These are phyloP conservation scores for Tuctoria greenei DNA, from an alignment of 176 grass and related monocot genomes.

Conservation along the genomic window DNA sequence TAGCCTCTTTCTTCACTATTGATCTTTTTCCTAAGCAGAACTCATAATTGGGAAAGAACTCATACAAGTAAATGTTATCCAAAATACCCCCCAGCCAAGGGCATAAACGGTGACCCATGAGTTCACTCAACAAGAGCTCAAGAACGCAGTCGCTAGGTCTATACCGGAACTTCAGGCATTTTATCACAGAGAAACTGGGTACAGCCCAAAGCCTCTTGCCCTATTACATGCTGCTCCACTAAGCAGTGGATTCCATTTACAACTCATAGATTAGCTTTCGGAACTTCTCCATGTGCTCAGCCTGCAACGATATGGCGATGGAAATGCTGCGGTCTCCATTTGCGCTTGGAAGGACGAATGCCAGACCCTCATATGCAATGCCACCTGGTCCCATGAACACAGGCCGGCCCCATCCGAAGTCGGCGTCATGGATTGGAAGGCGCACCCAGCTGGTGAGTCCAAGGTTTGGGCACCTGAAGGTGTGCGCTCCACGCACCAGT, in stretches of 20 bases:
- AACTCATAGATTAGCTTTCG: background rate
- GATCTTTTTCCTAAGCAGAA: background rate
- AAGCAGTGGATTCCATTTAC: too few relatives aligned
- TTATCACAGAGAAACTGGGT: background rate
- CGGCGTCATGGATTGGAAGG: too few relatives aligned
- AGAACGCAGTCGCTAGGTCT: background rate
- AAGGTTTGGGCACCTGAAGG: too few relatives aligned
- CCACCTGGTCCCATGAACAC: background rate
- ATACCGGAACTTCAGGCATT: background rate
- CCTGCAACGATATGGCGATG: background rate
- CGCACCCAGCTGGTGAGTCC: too few relatives aligned
- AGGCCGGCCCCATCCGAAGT: too few relatives aligned
- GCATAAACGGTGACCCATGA: background rate
- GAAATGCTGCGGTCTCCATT: too few relatives aligned
- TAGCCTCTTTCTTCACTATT: conserved; percentile 2
- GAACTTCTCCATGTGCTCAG: background rate
- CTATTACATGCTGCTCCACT: too few relatives aligned
- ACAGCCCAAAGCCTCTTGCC: too few relatives aligned
- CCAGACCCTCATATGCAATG: background rate
- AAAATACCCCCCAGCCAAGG: conserved; percentile 11
- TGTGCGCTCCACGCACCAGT: background rate
- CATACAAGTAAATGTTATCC: background rate
- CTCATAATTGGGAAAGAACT: background rate
- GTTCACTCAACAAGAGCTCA: background rate
- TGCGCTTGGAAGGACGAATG: too few relatives aligned